Evolutionary conservation across 331 rosid species (phyloP).

Genomic region (Malus hybrid): DNA sequence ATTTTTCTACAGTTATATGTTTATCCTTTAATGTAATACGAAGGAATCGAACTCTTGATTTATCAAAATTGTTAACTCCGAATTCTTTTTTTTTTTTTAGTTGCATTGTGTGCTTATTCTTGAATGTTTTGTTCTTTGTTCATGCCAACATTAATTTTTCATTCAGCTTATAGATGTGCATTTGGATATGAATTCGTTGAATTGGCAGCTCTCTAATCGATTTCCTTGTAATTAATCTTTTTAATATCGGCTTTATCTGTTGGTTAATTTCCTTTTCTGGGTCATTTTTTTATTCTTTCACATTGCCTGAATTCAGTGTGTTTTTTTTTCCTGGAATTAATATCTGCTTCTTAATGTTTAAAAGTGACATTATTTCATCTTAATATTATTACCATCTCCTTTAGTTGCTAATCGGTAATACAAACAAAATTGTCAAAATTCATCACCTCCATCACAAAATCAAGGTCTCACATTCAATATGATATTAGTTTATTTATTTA

Average conservation of each 20-base stretch:
- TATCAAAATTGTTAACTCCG: too few relatives aligned
- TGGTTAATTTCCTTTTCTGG: neutral
- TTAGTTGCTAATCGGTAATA: neutral
- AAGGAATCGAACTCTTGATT: too few relatives aligned
- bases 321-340: too few relatives aligned
- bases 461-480: neutral
- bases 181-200: neutral
- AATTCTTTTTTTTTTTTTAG: neutral
- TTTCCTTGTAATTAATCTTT: neutral
- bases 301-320: neutral
- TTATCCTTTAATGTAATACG: neutral
- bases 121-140: neutral
- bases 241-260: neutral
- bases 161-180: neutral
- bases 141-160: neutral
- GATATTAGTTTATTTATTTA: neutral
- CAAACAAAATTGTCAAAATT: neutral
- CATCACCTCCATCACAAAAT: neutral
- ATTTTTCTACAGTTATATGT: neutral
- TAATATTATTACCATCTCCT: neutral
- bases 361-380: neutral
- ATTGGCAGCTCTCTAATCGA: neutral
- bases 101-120: neutral
- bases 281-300: neutral
- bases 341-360: too few relatives aligned